Base-by-base conservation (phyloP, 2,329 filamentous ascomycete species). In the Laburnicola sp. region DNA sequence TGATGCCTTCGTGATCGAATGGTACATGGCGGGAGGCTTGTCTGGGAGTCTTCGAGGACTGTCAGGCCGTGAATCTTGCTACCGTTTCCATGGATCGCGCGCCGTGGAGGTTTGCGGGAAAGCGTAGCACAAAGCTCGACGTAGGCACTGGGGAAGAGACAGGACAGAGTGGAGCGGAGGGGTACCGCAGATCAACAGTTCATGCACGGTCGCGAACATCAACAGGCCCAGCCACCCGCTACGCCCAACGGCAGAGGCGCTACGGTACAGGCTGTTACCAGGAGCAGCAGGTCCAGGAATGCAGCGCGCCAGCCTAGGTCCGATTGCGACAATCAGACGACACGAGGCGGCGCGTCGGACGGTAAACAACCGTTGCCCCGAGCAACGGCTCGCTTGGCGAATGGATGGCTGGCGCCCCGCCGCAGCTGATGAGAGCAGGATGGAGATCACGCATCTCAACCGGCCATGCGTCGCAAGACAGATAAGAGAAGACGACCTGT, bases 171-270 rank as follows among this genome's bases (percentile, higher is more conserved):
- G n/a, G n/a, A 49, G 22, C 34, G 31, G 30, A 54, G 51, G 50
- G 56, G 58, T 57, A 56, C 59, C 48, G 59, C 58, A 58, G 68
- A 71, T 65, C 58, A 50, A 50, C 57, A 57, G 66, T 70, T 69
- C 65, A 68, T 62, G 66, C 67, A 69, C 56, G 58, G 59, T 54
- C 56, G 56, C 53, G 51, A 50, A 53, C 52, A 59, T 69, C 67
- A 71, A 71, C 65, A 71, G 65, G 55, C 57, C 65, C 61, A 59
- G 51, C 56, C 54, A 56, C 48, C 52, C 51, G 55, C 64, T 61
- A 58, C 64, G 60, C 60, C 62, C 60, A 44, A 35, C 46, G 44
- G 47, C 46, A 57, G 49, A 10, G 25, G 52, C 48, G 51, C 58
- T 50, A 48, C 51, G 37, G 32, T 35, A 1, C 27, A 47, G 34